Evolutionary conservation across 225 moss, liverwort and hornwort species (phyloP).

Genomic region (Sphagnum contortum): DNA sequence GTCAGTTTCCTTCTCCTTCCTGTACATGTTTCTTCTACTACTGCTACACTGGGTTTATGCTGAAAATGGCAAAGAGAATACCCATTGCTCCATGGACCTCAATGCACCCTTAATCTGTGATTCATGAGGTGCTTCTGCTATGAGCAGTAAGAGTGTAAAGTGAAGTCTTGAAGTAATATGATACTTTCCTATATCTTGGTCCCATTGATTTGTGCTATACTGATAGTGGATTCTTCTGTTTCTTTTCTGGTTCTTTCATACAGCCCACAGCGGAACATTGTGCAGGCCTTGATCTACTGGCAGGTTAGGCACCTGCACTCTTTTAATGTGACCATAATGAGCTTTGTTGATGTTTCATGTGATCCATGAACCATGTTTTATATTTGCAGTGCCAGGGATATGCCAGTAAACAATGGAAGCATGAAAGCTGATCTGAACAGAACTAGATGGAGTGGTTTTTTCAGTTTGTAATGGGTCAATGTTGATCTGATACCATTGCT

Average conservation of each 20-base stretch:
- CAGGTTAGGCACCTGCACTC: constrained; percentile 41
- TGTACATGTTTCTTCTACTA: not conserved
- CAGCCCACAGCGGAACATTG: constrained; percentile 87
- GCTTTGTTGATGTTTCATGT: not conserved
- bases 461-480: not conserved
- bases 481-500: not conserved
- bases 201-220: not conserved
- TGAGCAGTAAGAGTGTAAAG: no score
- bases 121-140: no score
- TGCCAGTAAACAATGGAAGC: not conserved
- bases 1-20: not conserved
- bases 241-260: constrained; percentile 3
- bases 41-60: no score
- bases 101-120: no score
- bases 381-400: not conserved
- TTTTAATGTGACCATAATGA: not conserved
- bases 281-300: constrained; percentile 84
- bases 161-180: no score
- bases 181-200: no score
- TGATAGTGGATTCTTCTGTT: no score
- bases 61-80: no score
- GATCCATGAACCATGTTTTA: not conserved
- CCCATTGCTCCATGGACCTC: no score
- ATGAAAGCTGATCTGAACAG: not conserved
- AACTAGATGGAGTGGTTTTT: not conserved